phyloP scores from a whole-genome alignment of 2,329 filamentous ascomycete species.

The Pochonia chlamydosporia region DNA sequence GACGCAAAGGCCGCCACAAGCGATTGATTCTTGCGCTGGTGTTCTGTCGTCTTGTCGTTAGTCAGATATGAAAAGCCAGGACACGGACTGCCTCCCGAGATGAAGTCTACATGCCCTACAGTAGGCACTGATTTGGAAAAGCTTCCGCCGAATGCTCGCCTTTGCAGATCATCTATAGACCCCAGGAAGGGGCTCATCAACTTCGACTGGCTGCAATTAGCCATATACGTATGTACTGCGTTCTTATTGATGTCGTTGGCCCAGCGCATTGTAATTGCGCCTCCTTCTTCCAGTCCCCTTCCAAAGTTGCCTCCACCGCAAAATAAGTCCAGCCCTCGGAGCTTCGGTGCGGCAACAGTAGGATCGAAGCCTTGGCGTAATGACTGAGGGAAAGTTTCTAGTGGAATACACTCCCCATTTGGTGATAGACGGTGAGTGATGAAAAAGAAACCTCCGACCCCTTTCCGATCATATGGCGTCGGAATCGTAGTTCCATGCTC shows the following conservation, averaged over 20 bases:
- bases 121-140: slow-evolving; percentile 42
- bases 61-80: slow-evolving; percentile 69
- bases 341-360: slow-evolving; percentile 22
- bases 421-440: slow-evolving; percentile 37
- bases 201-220: slow-evolving; percentile 46
- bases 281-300: slow-evolving; percentile 67
- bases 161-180: slow-evolving; percentile 65
- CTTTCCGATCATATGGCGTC: slow-evolving; percentile 58
- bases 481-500: slow-evolving; percentile 39
- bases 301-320: slow-evolving; percentile 76
- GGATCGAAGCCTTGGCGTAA: slow-evolving; percentile 54
- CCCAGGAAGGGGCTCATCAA: slow-evolving; percentile 55
- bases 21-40: slow-evolving; percentile 65
- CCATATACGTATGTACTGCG: slow-evolving; percentile 69
- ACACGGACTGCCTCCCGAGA: slow-evolving; percentile 71
- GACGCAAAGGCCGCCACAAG: slow-evolving; percentile 72
- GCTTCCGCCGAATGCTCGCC: slow-evolving; percentile 45
- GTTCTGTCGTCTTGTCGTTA: slow-evolving; percentile 41
- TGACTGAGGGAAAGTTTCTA: slow-evolving; percentile 25
- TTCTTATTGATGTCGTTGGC: slow-evolving; percentile 59
- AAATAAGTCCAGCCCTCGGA: slow-evolving; percentile 66
- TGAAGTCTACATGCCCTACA: slow-evolving; percentile 60
- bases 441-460: slow-evolving; percentile 62
- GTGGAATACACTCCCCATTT: slow-evolving; percentile 22
- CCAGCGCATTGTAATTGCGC: slow-evolving; percentile 58